A percentile compares a stretch with the other conserved stretches of the same genome.
Evolutionary conservation across 2,329 filamentous ascomycete species (phyloP).

Genomic region (Aspergillus sp.): DNA sequence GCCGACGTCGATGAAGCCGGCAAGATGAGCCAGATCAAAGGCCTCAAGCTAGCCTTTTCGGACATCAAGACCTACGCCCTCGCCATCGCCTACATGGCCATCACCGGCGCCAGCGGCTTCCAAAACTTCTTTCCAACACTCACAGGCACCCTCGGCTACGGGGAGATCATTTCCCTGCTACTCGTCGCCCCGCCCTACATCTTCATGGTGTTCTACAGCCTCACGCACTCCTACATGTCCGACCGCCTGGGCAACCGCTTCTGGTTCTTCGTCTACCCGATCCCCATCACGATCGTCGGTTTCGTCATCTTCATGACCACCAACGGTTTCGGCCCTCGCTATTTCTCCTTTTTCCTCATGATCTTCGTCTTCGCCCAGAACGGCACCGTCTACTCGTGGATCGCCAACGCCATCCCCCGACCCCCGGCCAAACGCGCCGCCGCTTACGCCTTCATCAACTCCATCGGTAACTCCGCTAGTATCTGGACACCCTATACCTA

Average conservation of each 20-base stretch:
- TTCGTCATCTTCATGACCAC: slow-evolving; percentile 57
- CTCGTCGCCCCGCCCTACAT: slow-evolving; percentile 56
- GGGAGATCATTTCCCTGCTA: slow-evolving; percentile 49
- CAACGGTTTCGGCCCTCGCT: slow-evolving; percentile 52
- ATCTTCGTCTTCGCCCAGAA: slow-evolving; percentile 58
- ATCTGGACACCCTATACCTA: slow-evolving; percentile 57
- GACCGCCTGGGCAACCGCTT: slow-evolving; percentile 49
- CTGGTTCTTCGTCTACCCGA: slow-evolving; percentile 55
- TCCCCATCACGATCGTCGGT: slow-evolving; percentile 52
- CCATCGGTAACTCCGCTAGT: slow-evolving; percentile 52
- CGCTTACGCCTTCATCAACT: slow-evolving; percentile 57
- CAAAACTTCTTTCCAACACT: slow-evolving; percentile 59
- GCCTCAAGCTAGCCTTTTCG: slow-evolving; percentile 52
- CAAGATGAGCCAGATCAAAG: slow-evolving; percentile 49
- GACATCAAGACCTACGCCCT: slow-evolving; percentile 52
- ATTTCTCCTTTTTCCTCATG: slow-evolving; percentile 58
- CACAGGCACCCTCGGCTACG: slow-evolving; percentile 47
- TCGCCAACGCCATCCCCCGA: slow-evolving; percentile 51
- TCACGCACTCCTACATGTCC: slow-evolving; percentile 46
- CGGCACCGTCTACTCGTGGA: slow-evolving; percentile 52
- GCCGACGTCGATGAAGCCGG: slow-evolving; percentile 51
- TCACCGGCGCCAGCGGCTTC: slow-evolving; percentile 52
- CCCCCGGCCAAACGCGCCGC: slow-evolving; percentile 57
- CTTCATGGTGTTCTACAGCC: slow-evolving; percentile 52
- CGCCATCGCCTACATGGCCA: slow-evolving; percentile 48